phyloP scores from a whole-genome alignment of 805 yeast genomes.

The Scheffersomyces lignosus region DNA sequence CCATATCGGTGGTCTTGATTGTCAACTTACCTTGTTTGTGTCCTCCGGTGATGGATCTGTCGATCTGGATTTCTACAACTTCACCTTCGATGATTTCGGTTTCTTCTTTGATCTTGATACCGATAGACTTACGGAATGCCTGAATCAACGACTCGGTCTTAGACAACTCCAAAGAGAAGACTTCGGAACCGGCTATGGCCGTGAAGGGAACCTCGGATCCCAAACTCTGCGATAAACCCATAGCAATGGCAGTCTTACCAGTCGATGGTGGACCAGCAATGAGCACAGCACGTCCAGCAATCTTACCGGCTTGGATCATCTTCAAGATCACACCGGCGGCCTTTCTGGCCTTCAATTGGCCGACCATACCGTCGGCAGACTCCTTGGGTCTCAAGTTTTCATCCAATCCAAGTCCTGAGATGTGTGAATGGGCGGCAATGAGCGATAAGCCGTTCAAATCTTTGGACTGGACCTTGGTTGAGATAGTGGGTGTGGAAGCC shows the following conservation, averaged over 20 bases:
- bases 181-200: slow-evolving; percentile 91
- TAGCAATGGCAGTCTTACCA: slow-evolving; percentile 97
- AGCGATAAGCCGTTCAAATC: slow-evolving; percentile 56
- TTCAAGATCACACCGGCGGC: slow-evolving; percentile 94
- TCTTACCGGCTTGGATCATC: slow-evolving; percentile 90
- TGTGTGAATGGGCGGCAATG: slow-evolving; percentile 98
- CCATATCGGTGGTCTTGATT: slow-evolving; percentile 97
- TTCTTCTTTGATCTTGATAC: slow-evolving; percentile 92
- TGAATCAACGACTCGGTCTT: slow-evolving; percentile 97
- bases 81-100: slow-evolving; percentile 98
- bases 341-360: slow-evolving; percentile 89
- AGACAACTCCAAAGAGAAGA: slow-evolving; percentile 85
- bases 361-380: slow-evolving; percentile 91
- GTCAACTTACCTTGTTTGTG: slow-evolving; percentile 98
- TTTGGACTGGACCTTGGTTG: slow-evolving; percentile 32
- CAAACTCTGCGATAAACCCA: slow-evolving; percentile 80
- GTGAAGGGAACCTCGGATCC: slow-evolving; percentile 90
- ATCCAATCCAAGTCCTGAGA: slow-evolving; percentile 94
- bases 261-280: slow-evolving; percentile 99
- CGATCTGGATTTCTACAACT: slow-evolving; percentile 95
- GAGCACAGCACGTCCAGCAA: slow-evolving; percentile 94
- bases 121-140: slow-evolving; percentile 94
- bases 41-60: slow-evolving; percentile 93
- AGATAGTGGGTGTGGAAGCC: slow-evolving; percentile 17
- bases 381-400: slow-evolving; percentile 83